A percentile compares a stretch with the other conserved stretches of the same genome.
These are phyloP conservation scores for Linum lewisii DNA, from an alignment of 345 rosid genomes.

Conservation along the genomic window DNA sequence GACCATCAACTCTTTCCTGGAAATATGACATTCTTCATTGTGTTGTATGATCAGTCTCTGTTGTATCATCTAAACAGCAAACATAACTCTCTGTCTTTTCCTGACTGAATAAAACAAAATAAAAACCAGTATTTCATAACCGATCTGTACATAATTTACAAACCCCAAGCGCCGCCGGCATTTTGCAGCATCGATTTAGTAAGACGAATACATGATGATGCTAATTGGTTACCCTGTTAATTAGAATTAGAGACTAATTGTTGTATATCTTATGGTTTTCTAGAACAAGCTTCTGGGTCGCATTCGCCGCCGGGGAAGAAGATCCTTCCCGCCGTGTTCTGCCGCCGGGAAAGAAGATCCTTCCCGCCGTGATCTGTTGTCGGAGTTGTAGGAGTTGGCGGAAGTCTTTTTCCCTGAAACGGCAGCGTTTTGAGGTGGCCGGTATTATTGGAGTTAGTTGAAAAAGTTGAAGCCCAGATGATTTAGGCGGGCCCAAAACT, in stretches of 20 bases:
- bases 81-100: background rate
- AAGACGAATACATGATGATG: background rate
- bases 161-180: no score
- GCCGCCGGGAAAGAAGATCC: constrained; percentile 36
- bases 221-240: background rate
- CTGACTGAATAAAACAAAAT: background rate
- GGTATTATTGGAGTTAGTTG: no score
- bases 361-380: constrained; percentile 21
- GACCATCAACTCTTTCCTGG: constrained; percentile 47
- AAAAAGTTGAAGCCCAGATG: no score
- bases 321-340: constrained; percentile 32
- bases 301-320: constrained; percentile 31
- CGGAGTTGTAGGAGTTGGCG: no score
- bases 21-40: constrained; percentile 26
- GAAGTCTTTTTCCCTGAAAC: no score
- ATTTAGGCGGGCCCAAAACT: no score
- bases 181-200: no score
- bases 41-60: no score
- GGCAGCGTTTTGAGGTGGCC: no score
- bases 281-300: background rate
- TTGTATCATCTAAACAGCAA: background rate
- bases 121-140: background rate
- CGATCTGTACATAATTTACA: background rate
- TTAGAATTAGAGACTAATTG: no score
- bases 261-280: no score